phyloP scores from a whole-genome alignment of 78 protist genomes.

The Speleostelium caveatum region DNA sequence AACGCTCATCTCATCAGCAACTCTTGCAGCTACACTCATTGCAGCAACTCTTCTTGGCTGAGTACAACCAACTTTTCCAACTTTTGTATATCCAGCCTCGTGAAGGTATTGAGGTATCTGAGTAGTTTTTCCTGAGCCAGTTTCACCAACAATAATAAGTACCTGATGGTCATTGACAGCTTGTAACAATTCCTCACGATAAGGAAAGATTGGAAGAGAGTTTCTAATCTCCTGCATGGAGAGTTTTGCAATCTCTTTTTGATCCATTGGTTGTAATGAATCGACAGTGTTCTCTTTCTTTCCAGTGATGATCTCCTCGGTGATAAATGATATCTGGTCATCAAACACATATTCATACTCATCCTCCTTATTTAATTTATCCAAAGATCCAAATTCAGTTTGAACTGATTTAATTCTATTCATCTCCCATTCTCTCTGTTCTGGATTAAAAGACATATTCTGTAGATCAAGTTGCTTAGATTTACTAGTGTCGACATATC shows the following conservation, averaged over 20 bases:
- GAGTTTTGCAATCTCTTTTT: slow-evolving; percentile 11
- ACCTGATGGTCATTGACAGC: slow-evolving; percentile 93
- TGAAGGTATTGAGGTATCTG: slow-evolving; percentile 94
- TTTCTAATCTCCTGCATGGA: slow-evolving; percentile 77
- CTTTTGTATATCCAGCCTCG: slow-evolving; percentile 86
- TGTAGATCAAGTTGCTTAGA: neutral
- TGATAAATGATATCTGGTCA: slow-evolving; percentile 90
- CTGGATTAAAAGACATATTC: slow-evolving; percentile 23
- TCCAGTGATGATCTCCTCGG: slow-evolving; percentile 53
- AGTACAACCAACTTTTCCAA: slow-evolving; percentile 92
- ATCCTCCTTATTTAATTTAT: slow-evolving; percentile 1
- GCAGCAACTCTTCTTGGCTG: slow-evolving; percentile 99
- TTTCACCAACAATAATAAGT: slow-evolving; percentile 93
- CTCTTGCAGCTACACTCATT: slow-evolving; percentile 97
- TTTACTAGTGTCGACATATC: neutral
- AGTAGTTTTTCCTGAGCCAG: slow-evolving; percentile 95
- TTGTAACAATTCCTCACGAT: slow-evolving; percentile 78
- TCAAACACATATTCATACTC: slow-evolving; percentile 78
- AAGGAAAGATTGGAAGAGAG: slow-evolving; percentile 91
- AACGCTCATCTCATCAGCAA: slow-evolving; percentile 94
- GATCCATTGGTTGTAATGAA: neutral
- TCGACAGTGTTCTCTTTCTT: slow-evolving; percentile 40
- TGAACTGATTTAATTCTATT: slow-evolving; percentile 63
- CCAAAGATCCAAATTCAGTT: slow-evolving; percentile 36
- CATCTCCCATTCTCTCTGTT: slow-evolving; percentile 85